Base-by-base conservation (phyloP, 495 filamentous ascomycete genomes). In the Ramalina peruviana region DNA sequence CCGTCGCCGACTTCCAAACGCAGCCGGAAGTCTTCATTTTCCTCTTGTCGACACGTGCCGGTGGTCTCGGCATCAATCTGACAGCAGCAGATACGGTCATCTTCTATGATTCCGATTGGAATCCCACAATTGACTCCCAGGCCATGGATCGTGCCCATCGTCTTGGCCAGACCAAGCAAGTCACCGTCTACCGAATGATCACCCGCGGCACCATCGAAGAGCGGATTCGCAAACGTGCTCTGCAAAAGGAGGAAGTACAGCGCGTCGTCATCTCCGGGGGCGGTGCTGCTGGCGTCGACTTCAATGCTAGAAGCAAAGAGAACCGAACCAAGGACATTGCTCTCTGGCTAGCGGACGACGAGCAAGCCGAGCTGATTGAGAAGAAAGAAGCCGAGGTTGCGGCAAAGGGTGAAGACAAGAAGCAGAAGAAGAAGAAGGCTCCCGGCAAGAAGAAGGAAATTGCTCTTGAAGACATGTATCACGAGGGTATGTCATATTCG, bases 81-180 rank as follows among this genome's bases (percentile, higher is more conserved):
- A 98, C 92, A 1, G 80, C 82, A 17, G 92, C 85, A 40, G 79
- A 83, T 56, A 98, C 90, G 6, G 92, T 98, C 63, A 98, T 98
- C 63, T 98, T 98, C 76, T 98, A 98, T 73, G 92, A 98, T 59
- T 94, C 86, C 10, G 92, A 98, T 63, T 98, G 92, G 92, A 98
- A 98, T 64, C 92, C 92, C 25, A 98, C 92, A 16, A 97, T 98
- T 59, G 92, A 98, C 65, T 89, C 83, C 21, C 92, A 98, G 62
- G 92, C 92, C 62, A 97, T 97, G 93, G 92, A 98, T 65, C 87
- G 92, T 60, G 92, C 92, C 21, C 92, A 98, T 73, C 88, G 92
- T 73, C 82, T 98, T 19, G 92, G 92, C 38, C 92, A 98, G 66
- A 97, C 92, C 3, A 80, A 80, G 55, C 92, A 98, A 63, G 92